Evolutionary conservation across 768 basidiomycete species (phyloP).

Genomic region (Cystofilobasidium capitatum): DNA sequence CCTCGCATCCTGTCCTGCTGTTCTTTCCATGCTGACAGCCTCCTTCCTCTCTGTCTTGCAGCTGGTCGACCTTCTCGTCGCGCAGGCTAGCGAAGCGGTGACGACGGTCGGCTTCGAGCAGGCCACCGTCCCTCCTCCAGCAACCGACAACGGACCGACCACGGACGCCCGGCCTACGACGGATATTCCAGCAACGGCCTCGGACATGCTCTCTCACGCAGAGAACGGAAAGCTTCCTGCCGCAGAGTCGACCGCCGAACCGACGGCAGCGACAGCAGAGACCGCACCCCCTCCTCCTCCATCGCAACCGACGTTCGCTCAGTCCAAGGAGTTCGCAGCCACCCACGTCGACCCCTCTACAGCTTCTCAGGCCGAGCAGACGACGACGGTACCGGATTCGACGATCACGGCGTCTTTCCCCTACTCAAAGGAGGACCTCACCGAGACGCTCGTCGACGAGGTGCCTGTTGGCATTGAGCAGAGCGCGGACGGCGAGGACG

Average conservation of each 20-base stretch:
- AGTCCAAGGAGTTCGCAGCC: too few species aligned
- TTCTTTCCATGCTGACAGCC: not conserved
- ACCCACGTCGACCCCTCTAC: not conserved
- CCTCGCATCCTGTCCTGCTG: not conserved
- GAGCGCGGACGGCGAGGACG: not conserved
- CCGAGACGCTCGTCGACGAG: not conserved
- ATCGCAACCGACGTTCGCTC: too few species aligned
- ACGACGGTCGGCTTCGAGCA: not conserved
- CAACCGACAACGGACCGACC: not conserved
- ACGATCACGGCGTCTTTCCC: not conserved
- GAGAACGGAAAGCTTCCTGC: not conserved
- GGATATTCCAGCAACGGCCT: not conserved
- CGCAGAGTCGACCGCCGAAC: not conserved
- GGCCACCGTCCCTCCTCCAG: not conserved
- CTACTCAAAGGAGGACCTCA: not conserved
- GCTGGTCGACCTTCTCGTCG: slow-evolving; percentile 8
- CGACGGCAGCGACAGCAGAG: not conserved
- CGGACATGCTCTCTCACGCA: not conserved
- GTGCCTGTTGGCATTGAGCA: not conserved
- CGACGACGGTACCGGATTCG: not conserved
- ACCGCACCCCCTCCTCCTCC: not conserved
- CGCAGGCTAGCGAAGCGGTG: not conserved
- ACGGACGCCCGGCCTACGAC: not conserved
- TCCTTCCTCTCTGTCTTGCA: not conserved
- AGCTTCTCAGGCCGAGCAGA: not conserved